Percentiles rank a stretch among this genome's conserved stretches.
Evolutionary conservation across 129 eudicot species (phyloP).

Genomic region (Pulicaria dysenterica): DNA sequence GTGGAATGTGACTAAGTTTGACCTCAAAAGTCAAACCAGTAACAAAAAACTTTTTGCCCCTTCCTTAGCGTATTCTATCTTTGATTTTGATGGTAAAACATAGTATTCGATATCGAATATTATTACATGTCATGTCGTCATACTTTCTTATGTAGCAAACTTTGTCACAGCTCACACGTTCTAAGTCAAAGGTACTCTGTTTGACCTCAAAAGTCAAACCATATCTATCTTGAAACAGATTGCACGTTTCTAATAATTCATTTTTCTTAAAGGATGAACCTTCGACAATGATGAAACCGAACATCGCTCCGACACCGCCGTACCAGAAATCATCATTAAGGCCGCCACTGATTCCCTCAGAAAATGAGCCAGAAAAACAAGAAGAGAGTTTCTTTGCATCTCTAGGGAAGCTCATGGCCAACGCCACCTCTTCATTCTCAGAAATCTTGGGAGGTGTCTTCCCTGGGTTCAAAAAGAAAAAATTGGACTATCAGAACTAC

Average conservation of each 20-base stretch:
- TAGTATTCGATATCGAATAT: background rate
- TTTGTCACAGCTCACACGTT: background rate
- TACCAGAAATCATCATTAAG: constrained; percentile 62
- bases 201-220: constrained; percentile 12
- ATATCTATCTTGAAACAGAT: background rate
- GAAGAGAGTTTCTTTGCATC: constrained; percentile 84
- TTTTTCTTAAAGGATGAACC: constrained; percentile 44
- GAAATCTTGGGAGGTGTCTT: constrained; percentile 66
- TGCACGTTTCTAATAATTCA: background rate
- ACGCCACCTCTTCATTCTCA: constrained; percentile 53
- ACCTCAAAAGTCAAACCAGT: constrained; percentile 12
- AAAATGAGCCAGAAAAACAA: constrained; percentile 68
- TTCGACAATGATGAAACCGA: constrained; percentile 37
- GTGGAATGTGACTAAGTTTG: constrained; percentile 8
- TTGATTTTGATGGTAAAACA: constrained; percentile 19
- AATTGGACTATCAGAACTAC: constrained; percentile 26
- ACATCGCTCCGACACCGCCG: constrained; percentile 38
- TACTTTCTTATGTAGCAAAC: background rate
- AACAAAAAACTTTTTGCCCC: background rate
- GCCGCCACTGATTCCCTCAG: constrained; percentile 77
- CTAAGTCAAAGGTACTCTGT: background rate
- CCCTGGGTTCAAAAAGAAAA: constrained; percentile 58
- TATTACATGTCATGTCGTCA: background rate
- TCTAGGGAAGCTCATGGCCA: constrained; percentile 53
- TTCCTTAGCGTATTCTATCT: background rate